Evolutionary conservation across 1,284 basidiomycete genomes (phyloP).

Genomic region (Malassezia obtusa): DNA sequence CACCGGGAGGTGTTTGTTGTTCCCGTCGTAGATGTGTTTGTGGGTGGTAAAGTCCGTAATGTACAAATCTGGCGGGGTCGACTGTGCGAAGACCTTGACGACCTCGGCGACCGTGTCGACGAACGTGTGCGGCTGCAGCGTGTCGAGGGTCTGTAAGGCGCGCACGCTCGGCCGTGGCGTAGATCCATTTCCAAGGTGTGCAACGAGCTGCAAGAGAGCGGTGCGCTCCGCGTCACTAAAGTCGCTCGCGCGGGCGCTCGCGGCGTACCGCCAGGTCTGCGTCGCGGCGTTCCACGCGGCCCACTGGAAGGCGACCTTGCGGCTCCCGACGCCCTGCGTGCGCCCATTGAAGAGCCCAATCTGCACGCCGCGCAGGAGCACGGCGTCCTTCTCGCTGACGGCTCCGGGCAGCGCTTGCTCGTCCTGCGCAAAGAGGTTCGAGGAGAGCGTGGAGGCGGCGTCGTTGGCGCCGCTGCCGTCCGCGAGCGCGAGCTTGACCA

Average conservation of each 20-base stretch:
- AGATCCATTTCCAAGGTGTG: slow-evolving; percentile 8
- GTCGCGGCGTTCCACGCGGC: slow-evolving; percentile 1
- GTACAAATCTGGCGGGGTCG: slow-evolving; percentile 29
- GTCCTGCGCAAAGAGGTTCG: slow-evolving; percentile 11
- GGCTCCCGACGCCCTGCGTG: background rate
- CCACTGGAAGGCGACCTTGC: background rate
- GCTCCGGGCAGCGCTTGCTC: slow-evolving; percentile 1
- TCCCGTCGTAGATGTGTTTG: slow-evolving; percentile 22
- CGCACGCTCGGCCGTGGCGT: slow-evolving; percentile 3
- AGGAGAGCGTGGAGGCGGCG: background rate
- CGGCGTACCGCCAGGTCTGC: slow-evolving; percentile 1
- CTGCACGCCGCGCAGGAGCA: slow-evolving; percentile 13
- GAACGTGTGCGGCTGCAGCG: slow-evolving; percentile 22
- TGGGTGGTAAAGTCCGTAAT: slow-evolving; percentile 38
- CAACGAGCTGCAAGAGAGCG: slow-evolving; percentile 16
- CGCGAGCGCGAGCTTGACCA: background rate
- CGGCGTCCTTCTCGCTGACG: slow-evolving; percentile 1
- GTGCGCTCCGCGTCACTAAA: slow-evolving; percentile 6
- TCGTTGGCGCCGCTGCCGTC: background rate
- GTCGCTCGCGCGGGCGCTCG: background rate
- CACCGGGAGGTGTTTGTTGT: slow-evolving; percentile 12
- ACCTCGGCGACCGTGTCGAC: slow-evolving; percentile 34
- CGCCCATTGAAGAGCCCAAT: slow-evolving; percentile 6
- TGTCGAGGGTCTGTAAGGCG: slow-evolving; percentile 18
- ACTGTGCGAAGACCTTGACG: slow-evolving; percentile 27